phyloP scores from a whole-genome alignment of 768 basidiomycete genomes.

The Trametes maxima region DNA sequence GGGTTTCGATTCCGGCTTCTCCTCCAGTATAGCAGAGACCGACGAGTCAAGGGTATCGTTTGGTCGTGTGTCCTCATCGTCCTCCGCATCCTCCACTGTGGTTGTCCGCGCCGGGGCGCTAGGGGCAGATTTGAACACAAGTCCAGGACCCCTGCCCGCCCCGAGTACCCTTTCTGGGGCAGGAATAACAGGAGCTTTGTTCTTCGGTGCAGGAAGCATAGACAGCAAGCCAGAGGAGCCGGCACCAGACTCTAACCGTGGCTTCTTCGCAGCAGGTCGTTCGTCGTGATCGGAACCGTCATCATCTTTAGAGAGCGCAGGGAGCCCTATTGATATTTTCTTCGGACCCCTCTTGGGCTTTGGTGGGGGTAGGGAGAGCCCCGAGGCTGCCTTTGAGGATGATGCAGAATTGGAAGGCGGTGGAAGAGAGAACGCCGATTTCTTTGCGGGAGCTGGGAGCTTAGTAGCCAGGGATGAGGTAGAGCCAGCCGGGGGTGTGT shows the following conservation, averaged over 20 bases:
- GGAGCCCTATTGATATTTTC: constrained; percentile 62
- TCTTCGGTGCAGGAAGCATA: constrained; percentile 79
- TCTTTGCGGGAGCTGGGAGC: constrained; percentile 33
- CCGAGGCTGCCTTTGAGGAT: constrained; percentile 28
- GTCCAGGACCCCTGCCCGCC: constrained; percentile 58
- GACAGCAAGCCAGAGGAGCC: constrained; percentile 66
- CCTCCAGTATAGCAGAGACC: constrained; percentile 19
- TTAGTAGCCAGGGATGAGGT: constrained; percentile 20
- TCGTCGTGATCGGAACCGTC: constrained; percentile 42
- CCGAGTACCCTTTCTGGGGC: constrained; percentile 62
- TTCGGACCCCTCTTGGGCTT: constrained; percentile 57
- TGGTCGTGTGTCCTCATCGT: constrained; percentile 22
- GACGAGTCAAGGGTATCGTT: constrained; percentile 12
- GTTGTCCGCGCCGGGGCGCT: constrained; percentile 27
- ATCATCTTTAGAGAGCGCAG: constrained; percentile 43
- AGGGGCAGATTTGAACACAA: constrained; percentile 54
- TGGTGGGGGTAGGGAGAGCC: constrained; percentile 38
- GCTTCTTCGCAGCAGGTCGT: constrained; percentile 59
- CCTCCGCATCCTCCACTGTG: constrained; percentile 30
- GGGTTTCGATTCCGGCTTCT: constrained; percentile 20
- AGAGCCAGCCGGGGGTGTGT: constrained; percentile 13
- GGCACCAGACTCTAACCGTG: constrained; percentile 51
- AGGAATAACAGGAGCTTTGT: constrained; percentile 45
- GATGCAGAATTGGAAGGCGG: constrained; percentile 31
- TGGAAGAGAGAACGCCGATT: constrained; percentile 40